Evolutionary conservation across 2,329 filamentous ascomycete genomes (phyloP), one percentile per base, ranked within the genome.

Genomic region (Pestalotiopsis sp.): DNA sequence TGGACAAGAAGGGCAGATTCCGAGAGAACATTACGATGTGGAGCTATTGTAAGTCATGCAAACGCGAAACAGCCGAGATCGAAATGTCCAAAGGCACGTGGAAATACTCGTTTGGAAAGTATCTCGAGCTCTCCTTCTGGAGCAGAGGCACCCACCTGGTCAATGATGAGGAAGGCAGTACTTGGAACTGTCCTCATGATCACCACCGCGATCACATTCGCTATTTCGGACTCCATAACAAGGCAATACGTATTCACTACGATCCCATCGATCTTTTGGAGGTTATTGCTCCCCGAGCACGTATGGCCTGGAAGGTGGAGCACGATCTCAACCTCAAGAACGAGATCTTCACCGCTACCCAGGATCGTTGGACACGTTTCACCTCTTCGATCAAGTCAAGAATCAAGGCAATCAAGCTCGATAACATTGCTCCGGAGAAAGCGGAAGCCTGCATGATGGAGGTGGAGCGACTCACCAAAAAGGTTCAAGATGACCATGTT

Each of bases 41-140:
- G 97, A 98, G 94, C 73, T 94, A 92, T 74, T 99, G 96, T 83
- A 96, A 97, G 75, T 86, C 93, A 38, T 99, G 97, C 79, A 91
- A 93, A 66, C 93, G 93, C 73, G 95, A 98, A 78, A 97, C 95
- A 0, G 93, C 94, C 52, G 91, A 95, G 62, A 92, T 93, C 73
- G 91, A 92, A 40, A 98, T 99, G 94, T 98, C 95, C 0, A 91
- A 94, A 68, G 94, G 90, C 75, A 97, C 95, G 0, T 99, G 94
- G 93, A 98, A 97, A 78, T 99, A 99, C 79, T 99, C 96, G 0
- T 97, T 99, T 76, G 96, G 94, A 12, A 99, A 99, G 80, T 99
- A 98, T 76, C 85, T 99, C n/a, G 96, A 99, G 80, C 85, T 99
- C 20, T 94, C 95, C 2, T 98, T 98, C 79, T 99, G 95, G 95